These are phyloP conservation scores for Penicillium coprophilum DNA, from an alignment of 495 filamentous ascomycete species.

Conservation along the genomic window DNA sequence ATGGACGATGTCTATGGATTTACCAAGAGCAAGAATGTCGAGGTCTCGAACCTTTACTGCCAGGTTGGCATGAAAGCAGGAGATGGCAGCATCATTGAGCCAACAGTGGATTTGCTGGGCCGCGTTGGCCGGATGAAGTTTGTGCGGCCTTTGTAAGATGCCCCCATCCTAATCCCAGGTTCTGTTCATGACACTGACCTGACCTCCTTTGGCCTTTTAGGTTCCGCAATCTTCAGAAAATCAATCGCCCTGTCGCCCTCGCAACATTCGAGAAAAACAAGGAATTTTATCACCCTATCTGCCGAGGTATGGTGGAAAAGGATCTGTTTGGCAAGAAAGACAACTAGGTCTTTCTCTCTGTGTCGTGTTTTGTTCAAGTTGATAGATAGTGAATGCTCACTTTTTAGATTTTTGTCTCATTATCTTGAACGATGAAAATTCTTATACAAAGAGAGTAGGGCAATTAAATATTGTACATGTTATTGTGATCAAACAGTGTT, in stretches of 20 bases:
- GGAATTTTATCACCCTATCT: slow-evolving; percentile 96
- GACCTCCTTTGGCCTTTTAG: slow-evolving; percentile 20
- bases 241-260: slow-evolving; percentile 70
- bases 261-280: slow-evolving; percentile 83
- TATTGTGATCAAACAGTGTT: slow-evolving; percentile 6
- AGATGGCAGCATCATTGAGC: slow-evolving; percentile 62
- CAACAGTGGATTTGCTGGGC: slow-evolving; percentile 71
- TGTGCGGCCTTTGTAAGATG: slow-evolving; percentile 70
- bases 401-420: background rate
- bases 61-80: slow-evolving; percentile 73
- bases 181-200: slow-evolving; percentile 17
- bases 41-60: slow-evolving; percentile 77
- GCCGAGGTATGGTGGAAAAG: slow-evolving; percentile 77
- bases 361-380: background rate
- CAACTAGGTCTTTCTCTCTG: slow-evolving; percentile 6
- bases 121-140: slow-evolving; percentile 95
- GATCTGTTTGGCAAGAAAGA: slow-evolving; percentile 61
- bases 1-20: slow-evolving; percentile 75
- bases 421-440: slow-evolving; percentile 1
- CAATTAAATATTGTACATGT: slow-evolving; percentile 29
- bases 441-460: slow-evolving; percentile 7
- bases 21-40: slow-evolving; percentile 70
- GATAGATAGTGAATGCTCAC: slow-evolving; percentile 1
- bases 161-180: background rate
- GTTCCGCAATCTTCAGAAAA: slow-evolving; percentile 68